Conservation (phyloP, 1,284 basidiomycete species). For the Ustilago shanxiensis region DNA sequence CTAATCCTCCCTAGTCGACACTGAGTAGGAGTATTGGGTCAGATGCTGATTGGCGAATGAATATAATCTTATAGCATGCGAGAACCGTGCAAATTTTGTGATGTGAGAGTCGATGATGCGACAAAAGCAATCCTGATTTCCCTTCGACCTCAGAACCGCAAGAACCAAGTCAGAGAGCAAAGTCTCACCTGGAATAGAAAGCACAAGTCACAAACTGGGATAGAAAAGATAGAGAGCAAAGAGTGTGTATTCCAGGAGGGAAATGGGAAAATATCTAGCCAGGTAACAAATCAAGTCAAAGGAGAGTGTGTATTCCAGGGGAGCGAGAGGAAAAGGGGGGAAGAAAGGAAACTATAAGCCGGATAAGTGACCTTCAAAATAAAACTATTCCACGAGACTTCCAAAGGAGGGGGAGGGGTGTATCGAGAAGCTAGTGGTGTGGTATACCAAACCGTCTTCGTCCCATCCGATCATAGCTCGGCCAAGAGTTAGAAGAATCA, state of each 20-base stretch:
- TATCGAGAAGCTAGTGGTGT: too few species aligned
- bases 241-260: constrained; percentile 17
- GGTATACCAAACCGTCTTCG: constrained; percentile 1
- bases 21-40: too few species aligned
- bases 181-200: too few species aligned
- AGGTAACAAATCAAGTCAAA: constrained; percentile 16
- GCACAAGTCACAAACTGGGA: constrained; percentile 2
- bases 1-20: constrained; percentile 33
- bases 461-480: too few species aligned
- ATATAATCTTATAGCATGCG: too few species aligned
- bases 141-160: too few species aligned
- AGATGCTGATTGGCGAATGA: too few species aligned
- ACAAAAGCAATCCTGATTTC: too few species aligned
- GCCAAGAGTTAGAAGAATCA: background rate
- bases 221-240: constrained; percentile 4
- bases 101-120: too few species aligned
- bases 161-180: background rate
- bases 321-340: background rate
- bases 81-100: too few species aligned
- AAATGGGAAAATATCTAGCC: constrained; percentile 21
- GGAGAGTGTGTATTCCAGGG: constrained; percentile 13
- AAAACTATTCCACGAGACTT: background rate
- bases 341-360: background rate
- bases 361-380: background rate
- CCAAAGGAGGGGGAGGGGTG: too few species aligned